Evolutionary conservation across 306 rosid species (phyloP).

Genomic region (Oxytropis ochrocephala): DNA sequence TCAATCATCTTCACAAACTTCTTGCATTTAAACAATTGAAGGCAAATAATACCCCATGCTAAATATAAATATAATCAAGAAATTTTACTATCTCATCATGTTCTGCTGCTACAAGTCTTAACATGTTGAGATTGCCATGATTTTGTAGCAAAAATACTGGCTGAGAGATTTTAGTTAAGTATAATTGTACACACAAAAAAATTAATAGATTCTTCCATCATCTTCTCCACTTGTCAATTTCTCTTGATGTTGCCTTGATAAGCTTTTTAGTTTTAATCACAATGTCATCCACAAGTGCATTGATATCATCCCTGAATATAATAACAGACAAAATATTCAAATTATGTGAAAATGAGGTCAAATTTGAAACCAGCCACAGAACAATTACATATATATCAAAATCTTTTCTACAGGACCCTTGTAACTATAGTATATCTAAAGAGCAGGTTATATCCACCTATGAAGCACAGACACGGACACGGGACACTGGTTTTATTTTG

Average conservation of each 20-base stretch:
- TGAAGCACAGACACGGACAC: too few relatives aligned
- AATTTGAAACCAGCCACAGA: conserved; percentile 8
- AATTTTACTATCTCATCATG: neutral
- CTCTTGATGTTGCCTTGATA: conserved; percentile 56
- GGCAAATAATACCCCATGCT: too few relatives aligned
- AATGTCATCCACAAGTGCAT: conserved; percentile 65
- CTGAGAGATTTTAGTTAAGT: neutral
- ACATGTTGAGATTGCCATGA: conserved; percentile 3
- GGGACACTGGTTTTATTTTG: too few relatives aligned
- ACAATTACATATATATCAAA: neutral
- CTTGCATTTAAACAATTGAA: too few relatives aligned
- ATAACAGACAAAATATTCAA: neutral
- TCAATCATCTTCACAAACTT: too few relatives aligned
- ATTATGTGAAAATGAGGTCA: neutral
- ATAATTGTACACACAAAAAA: conserved; percentile 8
- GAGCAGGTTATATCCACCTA: too few relatives aligned
- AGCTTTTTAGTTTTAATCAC: conserved; percentile 62
- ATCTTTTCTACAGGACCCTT: neutral
- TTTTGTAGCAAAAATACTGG: neutral
- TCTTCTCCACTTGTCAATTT: conserved; percentile 72
- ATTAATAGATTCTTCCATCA: conserved; percentile 24
- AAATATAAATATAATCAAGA: neutral
- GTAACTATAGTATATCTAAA: too few relatives aligned
- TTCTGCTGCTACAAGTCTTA: neutral
- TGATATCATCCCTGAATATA: conserved; percentile 61